Base-by-base conservation (phyloP, 306 rosid species). In the Castanea mollissima region DNA sequence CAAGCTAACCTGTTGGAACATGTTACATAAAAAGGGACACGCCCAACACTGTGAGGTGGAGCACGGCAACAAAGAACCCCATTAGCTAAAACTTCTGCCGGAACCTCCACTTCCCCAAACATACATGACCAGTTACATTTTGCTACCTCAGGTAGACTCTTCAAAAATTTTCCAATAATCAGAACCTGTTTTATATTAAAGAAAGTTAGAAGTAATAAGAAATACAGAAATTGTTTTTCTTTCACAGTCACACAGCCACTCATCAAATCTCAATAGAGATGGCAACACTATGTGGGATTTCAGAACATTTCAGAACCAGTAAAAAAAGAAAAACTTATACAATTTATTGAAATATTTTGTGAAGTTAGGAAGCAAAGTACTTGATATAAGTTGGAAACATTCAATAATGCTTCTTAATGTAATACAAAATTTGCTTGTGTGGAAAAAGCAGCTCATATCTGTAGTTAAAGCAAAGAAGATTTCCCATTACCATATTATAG, bases 91-190 rank as follows among this genome's bases (percentile, higher is more conserved):
- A 91, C 82, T 81, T 86, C 90, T 31, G 95, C 97, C 55, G 92
- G 88, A 82, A 91, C 98, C 90, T 93, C 98, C 65, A 91, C 89
- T 87, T 93, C 98, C 78, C 98, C 98, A 74, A 91, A 93, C 98
- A 93, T 93, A 76, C 98, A 91, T 15, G 97, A 93, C 98, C 98
- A 93, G 35, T 85, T 78, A 62, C 76, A 82, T 60, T 84, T 79
- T 75, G 75, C 80, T 59, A 80, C 83, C 74, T 81, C 87, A 38
- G 79, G 82, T 72, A 71, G 86, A 81, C 78, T 82, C 81, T 82
- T 89, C 78, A 93, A 84, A 87, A 91, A 90, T 59, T 84, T 78
- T 65, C 98, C 98, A 80, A 85, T 81, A 82, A 91, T 84, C 81
- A 89, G 79, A 81, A 93, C 97, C 98, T 93, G 95, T 44, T 77